A percentile compares a stretch with the other conserved stretches of the same genome.
phyloP scores from a whole-genome alignment of 768 basidiomycete genomes.

The Lentinus brumalis region DNA sequence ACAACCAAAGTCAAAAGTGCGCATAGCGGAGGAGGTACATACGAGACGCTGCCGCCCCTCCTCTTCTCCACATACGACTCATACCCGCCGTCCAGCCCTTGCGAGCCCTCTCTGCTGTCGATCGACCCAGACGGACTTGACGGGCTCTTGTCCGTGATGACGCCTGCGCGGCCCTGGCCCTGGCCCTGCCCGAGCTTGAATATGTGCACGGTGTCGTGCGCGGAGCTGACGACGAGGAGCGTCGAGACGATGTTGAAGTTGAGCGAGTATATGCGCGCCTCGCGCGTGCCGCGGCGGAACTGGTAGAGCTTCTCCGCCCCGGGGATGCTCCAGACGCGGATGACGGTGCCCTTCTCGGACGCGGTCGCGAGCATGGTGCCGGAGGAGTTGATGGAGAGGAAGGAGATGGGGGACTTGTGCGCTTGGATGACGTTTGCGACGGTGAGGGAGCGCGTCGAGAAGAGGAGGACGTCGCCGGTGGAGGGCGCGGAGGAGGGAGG shows the following conservation, averaged over 20 bases:
- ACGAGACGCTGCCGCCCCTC: slow-evolving; percentile 63
- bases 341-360: slow-evolving; percentile 94
- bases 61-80: slow-evolving; percentile 83
- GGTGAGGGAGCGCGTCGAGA: slow-evolving; percentile 89
- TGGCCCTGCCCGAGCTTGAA: slow-evolving; percentile 74
- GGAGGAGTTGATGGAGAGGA: slow-evolving; percentile 79
- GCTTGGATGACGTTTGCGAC: slow-evolving; percentile 97
- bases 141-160: slow-evolving; percentile 32
- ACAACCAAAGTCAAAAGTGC: not conserved
- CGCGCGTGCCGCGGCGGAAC: slow-evolving; percentile 88
- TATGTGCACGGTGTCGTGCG: slow-evolving; percentile 95
- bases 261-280: slow-evolving; percentile 81
- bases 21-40: slow-evolving; percentile 25
- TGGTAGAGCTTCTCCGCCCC: slow-evolving; percentile 94
- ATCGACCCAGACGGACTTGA: slow-evolving; percentile 67
- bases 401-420: slow-evolving; percentile 91
- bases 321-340: slow-evolving; percentile 91
- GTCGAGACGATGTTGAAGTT: slow-evolving; percentile 84
- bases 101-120: slow-evolving; percentile 62
- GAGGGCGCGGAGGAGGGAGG: slow-evolving; percentile 37
- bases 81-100: slow-evolving; percentile 73
- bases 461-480: slow-evolving; percentile 89
- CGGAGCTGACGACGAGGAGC: slow-evolving; percentile 87
- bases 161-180: slow-evolving; percentile 9
- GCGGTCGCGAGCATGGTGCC: slow-evolving; percentile 93